These are phyloP conservation scores for Pythium aphanidermatum DNA, from an alignment of 352 stramenopile species.

Conservation along the genomic window DNA sequence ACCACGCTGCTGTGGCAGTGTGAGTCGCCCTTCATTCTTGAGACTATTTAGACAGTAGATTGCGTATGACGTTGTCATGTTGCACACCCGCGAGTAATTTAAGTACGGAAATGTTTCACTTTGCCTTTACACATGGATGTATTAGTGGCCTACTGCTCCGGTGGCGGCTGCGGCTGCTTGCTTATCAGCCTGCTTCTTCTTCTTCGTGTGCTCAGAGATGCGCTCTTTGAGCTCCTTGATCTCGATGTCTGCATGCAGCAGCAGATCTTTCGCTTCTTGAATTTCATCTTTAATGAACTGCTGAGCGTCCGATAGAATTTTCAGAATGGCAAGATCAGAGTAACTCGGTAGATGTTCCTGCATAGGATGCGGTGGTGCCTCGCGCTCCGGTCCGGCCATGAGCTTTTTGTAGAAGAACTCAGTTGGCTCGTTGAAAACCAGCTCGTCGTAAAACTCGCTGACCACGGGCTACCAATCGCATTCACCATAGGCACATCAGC, in stretches of 20 bases:
- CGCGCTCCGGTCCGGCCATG: slow-evolving; percentile 59
- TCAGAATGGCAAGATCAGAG: slow-evolving; percentile 84
- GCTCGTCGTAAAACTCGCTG: slow-evolving; percentile 96
- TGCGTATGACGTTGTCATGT: not conserved
- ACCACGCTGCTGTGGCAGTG: slow-evolving; percentile 22
- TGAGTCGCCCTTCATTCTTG: slow-evolving; percentile 6
- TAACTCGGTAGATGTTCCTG: slow-evolving; percentile 85
- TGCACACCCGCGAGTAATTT: slow-evolving; percentile 17
- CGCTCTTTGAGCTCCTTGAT: slow-evolving; percentile 71
- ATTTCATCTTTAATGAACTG: slow-evolving; percentile 74
- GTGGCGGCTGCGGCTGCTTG: slow-evolving; percentile 20
- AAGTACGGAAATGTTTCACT: slow-evolving; percentile 8
- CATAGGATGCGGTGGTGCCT: slow-evolving; percentile 59
- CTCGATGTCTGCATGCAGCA: slow-evolving; percentile 61
- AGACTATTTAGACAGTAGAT: slow-evolving; percentile 16
- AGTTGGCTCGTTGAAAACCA: slow-evolving; percentile 97
- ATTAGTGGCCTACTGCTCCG: slow-evolving; percentile 4
- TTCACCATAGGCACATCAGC: not conserved
- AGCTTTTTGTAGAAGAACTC: slow-evolving; percentile 95
- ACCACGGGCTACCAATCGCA: slow-evolving; percentile 80
- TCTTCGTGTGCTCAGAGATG: slow-evolving; percentile 71
- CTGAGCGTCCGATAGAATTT: slow-evolving; percentile 78
- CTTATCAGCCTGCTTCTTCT: slow-evolving; percentile 66
- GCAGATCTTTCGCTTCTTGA: slow-evolving; percentile 59
- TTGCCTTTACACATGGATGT: not conserved